Conservation (phyloP, 768 basidiomycete genomes). For the Amanita polypyramis region DNA sequence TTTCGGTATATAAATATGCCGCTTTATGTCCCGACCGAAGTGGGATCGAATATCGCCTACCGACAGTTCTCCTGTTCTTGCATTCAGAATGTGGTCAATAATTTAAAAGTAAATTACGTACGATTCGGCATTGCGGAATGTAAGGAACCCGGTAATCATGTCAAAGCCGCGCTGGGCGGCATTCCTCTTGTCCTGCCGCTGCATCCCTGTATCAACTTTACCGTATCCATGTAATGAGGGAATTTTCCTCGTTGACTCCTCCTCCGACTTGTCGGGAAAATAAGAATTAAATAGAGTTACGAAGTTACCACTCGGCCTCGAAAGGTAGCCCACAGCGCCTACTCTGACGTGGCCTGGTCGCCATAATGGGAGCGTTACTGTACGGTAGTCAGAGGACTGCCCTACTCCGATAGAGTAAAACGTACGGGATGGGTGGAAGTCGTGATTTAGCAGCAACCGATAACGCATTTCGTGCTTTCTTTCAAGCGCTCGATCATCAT, state of each 20-base stretch:
- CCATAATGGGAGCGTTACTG: slow-evolving; percentile 68
- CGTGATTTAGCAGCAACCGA: slow-evolving; percentile 52
- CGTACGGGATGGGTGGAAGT: slow-evolving; percentile 62
- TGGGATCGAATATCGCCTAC: slow-evolving; percentile 39
- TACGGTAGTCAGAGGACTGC: background rate
- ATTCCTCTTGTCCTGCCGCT: slow-evolving; percentile 47
- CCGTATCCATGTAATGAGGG: slow-evolving; percentile 61
- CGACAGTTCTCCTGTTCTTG: slow-evolving; percentile 28
- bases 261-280: slow-evolving; percentile 34
- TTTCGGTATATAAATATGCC: slow-evolving; percentile 48
- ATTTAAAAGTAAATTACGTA: background rate
- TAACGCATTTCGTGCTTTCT: slow-evolving; percentile 57
- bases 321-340: slow-evolving; percentile 74
- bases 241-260: slow-evolving; percentile 32
- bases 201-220: slow-evolving; percentile 33
- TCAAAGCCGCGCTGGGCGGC: slow-evolving; percentile 47
- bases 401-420: slow-evolving; percentile 9
- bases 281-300: slow-evolving; percentile 68
- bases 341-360: slow-evolving; percentile 49
- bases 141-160: slow-evolving; percentile 33
- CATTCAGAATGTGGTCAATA: background rate
- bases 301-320: slow-evolving; percentile 57
- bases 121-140: slow-evolving; percentile 29
- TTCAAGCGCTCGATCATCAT: slow-evolving; percentile 29
- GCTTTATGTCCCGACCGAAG: slow-evolving; percentile 42